A percentile compares a stretch with the other conserved stretches of the same genome.
Evolutionary conservation across 257 asterid species (phyloP).

Genomic region (Rauvolfia tetraphylla): DNA sequence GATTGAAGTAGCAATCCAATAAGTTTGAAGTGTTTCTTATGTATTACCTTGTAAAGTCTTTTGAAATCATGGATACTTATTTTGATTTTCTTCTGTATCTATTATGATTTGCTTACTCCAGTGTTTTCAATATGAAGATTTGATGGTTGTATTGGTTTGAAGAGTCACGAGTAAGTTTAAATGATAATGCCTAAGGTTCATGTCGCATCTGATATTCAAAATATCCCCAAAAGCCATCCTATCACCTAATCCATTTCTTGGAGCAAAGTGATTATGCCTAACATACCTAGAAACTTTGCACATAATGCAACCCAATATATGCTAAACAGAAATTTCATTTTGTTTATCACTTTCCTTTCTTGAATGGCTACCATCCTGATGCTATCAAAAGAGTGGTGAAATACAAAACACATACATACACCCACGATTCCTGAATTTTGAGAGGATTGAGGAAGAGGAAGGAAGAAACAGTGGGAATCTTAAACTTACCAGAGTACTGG

Average conservation of each 20-base stretch:
- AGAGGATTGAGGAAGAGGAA: not conserved
- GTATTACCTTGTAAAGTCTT: not conserved
- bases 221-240: not conserved
- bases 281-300: not conserved
- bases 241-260: not conserved
- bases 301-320: not conserved
- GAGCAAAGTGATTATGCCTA: not conserved
- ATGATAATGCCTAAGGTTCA: not conserved
- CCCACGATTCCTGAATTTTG: not conserved
- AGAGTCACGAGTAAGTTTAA: not conserved
- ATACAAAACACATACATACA: not conserved
- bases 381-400: not conserved
- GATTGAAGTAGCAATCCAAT: not conserved
- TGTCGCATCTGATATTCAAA: not conserved
- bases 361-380: not conserved
- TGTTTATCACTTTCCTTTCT: not conserved
- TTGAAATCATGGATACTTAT: not conserved
- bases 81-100: not conserved
- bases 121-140: not conserved
- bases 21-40: not conserved
- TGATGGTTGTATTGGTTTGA: not conserved
- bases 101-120: not conserved
- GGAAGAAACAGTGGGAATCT: not conserved
- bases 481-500: not conserved
- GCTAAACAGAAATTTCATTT: not conserved